These are phyloP conservation scores for Botryosphaeria agaves DNA, from an alignment of 2,329 filamentous ascomycete species.

Conservation along the genomic window DNA sequence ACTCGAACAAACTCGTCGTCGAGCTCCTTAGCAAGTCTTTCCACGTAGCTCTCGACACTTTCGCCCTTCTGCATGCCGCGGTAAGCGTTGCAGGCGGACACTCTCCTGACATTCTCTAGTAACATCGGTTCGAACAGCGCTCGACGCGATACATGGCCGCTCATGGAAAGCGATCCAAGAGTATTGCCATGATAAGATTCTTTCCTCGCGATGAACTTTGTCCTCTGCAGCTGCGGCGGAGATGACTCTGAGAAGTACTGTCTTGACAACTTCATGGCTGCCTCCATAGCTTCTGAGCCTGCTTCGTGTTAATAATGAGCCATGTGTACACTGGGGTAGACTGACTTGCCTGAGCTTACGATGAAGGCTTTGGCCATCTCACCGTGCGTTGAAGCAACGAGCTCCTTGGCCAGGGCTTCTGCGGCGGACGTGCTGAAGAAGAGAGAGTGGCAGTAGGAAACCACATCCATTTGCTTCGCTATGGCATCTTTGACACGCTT, in stretches of 20 bases:
- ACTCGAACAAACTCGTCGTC: slow-evolving; percentile 47
- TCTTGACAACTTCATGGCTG: slow-evolving; percentile 46
- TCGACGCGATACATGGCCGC: slow-evolving; percentile 44
- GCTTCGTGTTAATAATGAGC: no score
- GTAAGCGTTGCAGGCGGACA: slow-evolving; percentile 52
- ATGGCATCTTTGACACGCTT: slow-evolving; percentile 43
- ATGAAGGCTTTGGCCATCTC: slow-evolving; percentile 38
- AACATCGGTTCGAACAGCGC: slow-evolving; percentile 44
- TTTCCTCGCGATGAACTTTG: slow-evolving; percentile 45
- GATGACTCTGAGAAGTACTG: slow-evolving; percentile 47
- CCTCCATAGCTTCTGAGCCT: slow-evolving; percentile 54
- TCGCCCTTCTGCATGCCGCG: slow-evolving; percentile 36
- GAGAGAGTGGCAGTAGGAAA: slow-evolving; percentile 41
- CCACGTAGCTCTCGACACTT: slow-evolving; percentile 40
- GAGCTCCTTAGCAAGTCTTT: slow-evolving; percentile 43
- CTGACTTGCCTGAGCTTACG: slow-evolving; percentile 36
- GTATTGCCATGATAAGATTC: slow-evolving; percentile 57
- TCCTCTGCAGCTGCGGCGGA: slow-evolving; percentile 33
- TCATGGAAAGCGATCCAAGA: slow-evolving; percentile 45
- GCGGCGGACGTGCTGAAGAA: slow-evolving; percentile 38
- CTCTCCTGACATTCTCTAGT: slow-evolving; percentile 35
- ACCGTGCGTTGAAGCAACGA: slow-evolving; percentile 33
- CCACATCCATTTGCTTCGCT: slow-evolving; percentile 36
- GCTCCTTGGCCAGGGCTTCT: slow-evolving; percentile 32
- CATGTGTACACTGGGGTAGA: no score